These are phyloP conservation scores for Fusarium acutatum DNA, from an alignment of 2,329 filamentous ascomycete genomes.

Conservation along the genomic window DNA sequence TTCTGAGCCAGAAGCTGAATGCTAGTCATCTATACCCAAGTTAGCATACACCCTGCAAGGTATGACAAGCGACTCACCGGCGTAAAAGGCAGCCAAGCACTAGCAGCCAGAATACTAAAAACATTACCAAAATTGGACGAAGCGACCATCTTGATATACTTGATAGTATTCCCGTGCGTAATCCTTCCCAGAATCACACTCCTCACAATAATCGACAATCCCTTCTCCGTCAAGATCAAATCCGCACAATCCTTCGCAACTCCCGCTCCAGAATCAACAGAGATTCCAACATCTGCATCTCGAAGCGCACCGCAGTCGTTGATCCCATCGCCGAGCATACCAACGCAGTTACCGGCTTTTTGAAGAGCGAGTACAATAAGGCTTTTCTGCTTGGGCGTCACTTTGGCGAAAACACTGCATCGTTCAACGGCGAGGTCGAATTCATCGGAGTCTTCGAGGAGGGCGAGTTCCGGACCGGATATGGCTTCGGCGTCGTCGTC, in stretches of 20 bases:
- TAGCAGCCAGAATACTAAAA: background rate
- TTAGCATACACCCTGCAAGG: background rate
- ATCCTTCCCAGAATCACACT: background rate
- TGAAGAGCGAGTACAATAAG: background rate
- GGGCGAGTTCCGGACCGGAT: background rate
- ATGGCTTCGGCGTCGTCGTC: background rate
- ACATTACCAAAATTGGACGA: slow-evolving; percentile 1
- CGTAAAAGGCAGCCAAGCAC: background rate
- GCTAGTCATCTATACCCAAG: background rate
- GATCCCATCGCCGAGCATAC: background rate
- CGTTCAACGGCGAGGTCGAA: background rate
- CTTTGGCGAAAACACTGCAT: background rate
- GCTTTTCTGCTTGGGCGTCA: background rate
- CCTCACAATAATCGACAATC: background rate
- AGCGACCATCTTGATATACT: slow-evolving; percentile 3
- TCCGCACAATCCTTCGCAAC: background rate
- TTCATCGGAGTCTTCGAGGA: background rate
- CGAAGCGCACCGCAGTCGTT: background rate
- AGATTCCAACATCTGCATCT: background rate
- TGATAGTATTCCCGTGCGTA: background rate
- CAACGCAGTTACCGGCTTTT: background rate
- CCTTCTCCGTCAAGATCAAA: background rate
- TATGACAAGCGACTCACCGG: background rate
- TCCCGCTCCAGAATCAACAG: background rate
- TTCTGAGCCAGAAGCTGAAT: background rate